These are phyloP conservation scores for Fusarium pseudograminearum DNA, from an alignment of 2,329 filamentous ascomycete species.

Conservation along the genomic window DNA sequence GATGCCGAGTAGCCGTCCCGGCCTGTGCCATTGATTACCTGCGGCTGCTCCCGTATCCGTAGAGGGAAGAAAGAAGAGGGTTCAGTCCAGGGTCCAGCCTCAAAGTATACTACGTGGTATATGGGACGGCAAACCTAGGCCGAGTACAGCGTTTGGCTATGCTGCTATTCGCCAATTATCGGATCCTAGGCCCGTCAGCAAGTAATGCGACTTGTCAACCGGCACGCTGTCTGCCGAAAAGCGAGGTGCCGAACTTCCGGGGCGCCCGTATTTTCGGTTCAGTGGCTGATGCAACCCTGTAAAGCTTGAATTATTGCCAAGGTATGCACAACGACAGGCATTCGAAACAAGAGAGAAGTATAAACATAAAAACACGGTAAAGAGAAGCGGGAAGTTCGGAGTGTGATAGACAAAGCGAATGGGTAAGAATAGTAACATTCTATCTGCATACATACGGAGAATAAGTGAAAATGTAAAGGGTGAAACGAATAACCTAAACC, in stretches of 20 bases:
- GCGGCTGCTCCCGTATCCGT: slow-evolving; percentile 35
- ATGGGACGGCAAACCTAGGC: slow-evolving; percentile 37
- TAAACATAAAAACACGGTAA: not conserved
- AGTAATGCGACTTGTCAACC: slow-evolving; percentile 26
- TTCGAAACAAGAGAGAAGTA: not conserved
- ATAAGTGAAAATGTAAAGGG: slow-evolving; percentile 63
- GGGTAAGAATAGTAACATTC: slow-evolving; percentile 3
- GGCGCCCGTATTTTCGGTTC: slow-evolving; percentile 25
- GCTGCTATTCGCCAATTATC: slow-evolving; percentile 27
- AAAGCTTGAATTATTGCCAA: not conserved
- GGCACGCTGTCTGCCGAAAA: slow-evolving; percentile 40
- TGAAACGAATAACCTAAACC: slow-evolving; percentile 73
- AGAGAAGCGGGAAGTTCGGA: not conserved
- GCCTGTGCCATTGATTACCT: not conserved
- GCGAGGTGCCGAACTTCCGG: slow-evolving; percentile 48
- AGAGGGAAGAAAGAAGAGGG: slow-evolving; percentile 2
- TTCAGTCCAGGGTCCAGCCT: slow-evolving; percentile 15
- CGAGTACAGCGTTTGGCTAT: slow-evolving; percentile 31
- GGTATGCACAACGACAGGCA: slow-evolving; percentile 1
- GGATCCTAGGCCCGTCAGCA: slow-evolving; percentile 28
- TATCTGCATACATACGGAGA: not conserved
- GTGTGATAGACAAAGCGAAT: not conserved
- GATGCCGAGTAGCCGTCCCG: slow-evolving; percentile 39
- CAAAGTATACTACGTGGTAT: not conserved
- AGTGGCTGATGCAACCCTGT: slow-evolving; percentile 26